These are phyloP conservation scores for Aspergillus sclerotialis DNA, from an alignment of 2,329 filamentous ascomycete genomes.

Conservation along the genomic window DNA sequence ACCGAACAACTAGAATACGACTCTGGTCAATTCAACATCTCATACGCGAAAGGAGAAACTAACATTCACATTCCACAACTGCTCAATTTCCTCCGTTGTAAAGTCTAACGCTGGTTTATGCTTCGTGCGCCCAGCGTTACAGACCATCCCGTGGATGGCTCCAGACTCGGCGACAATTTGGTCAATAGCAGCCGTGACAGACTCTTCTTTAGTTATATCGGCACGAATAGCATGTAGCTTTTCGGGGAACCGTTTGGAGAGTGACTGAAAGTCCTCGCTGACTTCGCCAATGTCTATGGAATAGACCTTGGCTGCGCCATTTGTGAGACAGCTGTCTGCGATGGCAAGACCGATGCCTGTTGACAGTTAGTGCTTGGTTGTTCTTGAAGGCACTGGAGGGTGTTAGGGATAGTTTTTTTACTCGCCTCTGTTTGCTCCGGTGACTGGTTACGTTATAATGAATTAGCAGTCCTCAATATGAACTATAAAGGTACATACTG, in stretches of 20 bases:
- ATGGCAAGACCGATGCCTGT: constrained; percentile 44
- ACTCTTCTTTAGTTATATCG: constrained; percentile 43
- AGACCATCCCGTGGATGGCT: constrained; percentile 44
- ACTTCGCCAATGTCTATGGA: constrained; percentile 39
- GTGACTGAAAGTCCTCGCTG: constrained; percentile 11
- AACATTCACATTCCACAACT: constrained; percentile 39
- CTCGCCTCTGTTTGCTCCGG: no score
- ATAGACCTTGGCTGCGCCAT: constrained; percentile 39
- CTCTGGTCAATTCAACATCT: no score
- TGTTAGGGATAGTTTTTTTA: no score
- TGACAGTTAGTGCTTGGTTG: no score
- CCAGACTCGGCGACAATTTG: constrained; percentile 38
- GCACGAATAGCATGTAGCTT: constrained; percentile 37
- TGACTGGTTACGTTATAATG: no score
- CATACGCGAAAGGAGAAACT: no score
- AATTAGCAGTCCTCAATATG: no score
- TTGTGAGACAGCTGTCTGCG: constrained; percentile 41
- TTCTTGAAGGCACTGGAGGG: no score
- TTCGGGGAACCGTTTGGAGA: constrained; percentile 30
- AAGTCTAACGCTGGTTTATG: constrained; percentile 48
- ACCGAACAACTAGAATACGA: no score
- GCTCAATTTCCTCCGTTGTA: constrained; percentile 41
- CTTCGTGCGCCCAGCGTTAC: constrained; percentile 46
- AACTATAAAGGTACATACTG: no score
- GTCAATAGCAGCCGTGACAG: constrained; percentile 40